Evolutionary conservation across 257 asterid genomes (phyloP).

Genomic region (Thymus quinquecostatus): DNA sequence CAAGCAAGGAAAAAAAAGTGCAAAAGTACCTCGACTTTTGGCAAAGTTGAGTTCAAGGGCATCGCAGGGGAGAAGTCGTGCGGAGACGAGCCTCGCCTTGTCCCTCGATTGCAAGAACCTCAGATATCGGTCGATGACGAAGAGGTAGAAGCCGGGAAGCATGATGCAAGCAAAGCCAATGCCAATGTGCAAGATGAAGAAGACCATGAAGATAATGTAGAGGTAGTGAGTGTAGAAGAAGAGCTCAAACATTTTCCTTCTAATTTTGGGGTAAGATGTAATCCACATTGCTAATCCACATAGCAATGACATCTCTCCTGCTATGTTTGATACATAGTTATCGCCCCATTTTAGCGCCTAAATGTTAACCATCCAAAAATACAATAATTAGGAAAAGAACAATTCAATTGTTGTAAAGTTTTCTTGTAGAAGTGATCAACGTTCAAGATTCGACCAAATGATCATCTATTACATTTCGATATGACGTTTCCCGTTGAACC

Average conservation of each 20-base stretch:
- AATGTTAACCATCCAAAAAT: background rate
- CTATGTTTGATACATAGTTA: constrained; percentile 78
- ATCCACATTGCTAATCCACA: constrained; percentile 74
- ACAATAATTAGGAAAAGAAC: background rate
- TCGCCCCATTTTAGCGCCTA: constrained; percentile 86
- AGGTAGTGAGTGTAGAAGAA: constrained; percentile 85
- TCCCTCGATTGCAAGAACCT: constrained; percentile 78
- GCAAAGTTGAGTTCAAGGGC: constrained; percentile 82
- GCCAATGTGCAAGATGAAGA: constrained; percentile 79
- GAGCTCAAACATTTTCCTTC: constrained; percentile 82
- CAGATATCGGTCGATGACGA: constrained; percentile 76
- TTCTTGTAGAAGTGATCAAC: background rate
- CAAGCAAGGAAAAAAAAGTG: background rate
- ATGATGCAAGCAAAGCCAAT: constrained; percentile 83
- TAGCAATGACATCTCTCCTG: constrained; percentile 78
- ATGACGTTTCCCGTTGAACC: too few relatives aligned
- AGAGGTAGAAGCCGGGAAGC: constrained; percentile 92
- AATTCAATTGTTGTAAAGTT: background rate
- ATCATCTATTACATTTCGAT: too few relatives aligned
- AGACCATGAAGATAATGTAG: constrained; percentile 77
- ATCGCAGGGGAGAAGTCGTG: constrained; percentile 68
- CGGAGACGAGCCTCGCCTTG: constrained; percentile 60
- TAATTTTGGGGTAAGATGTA: constrained; percentile 64
- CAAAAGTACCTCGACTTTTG: constrained; percentile 55
- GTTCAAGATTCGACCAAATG: background rate